Conservation (phyloP, 768 basidiomycete species). For the Leccinum incarnatum region DNA sequence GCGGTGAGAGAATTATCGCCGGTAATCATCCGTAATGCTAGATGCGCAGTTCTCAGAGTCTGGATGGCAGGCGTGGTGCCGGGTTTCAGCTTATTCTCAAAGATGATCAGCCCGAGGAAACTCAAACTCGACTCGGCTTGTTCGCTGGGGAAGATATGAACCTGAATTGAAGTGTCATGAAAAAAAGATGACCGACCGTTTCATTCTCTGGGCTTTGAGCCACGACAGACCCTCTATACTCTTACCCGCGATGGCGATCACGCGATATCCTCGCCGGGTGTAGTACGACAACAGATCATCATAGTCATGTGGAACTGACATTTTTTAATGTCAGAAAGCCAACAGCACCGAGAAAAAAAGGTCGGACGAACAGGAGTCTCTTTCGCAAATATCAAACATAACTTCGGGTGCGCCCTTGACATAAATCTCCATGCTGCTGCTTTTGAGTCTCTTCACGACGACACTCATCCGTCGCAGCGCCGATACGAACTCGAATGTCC, state of each 20-base stretch:
- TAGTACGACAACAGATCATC: slow-evolving; percentile 96
- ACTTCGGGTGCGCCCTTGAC: slow-evolving; percentile 99
- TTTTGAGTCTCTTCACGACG: slow-evolving; percentile 92
- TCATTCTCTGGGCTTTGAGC: slow-evolving; percentile 96
- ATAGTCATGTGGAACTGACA: slow-evolving; percentile 89
- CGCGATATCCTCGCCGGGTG: slow-evolving; percentile 93
- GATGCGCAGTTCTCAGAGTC: slow-evolving; percentile 80
- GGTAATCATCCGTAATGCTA: slow-evolving; percentile 97
- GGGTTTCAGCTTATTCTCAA: slow-evolving; percentile 96
- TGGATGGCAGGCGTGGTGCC: slow-evolving; percentile 90
- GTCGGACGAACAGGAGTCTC: slow-evolving; percentile 74
- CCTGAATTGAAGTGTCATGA: not conserved
- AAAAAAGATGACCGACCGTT: slow-evolving; percentile 53
- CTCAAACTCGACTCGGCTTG: slow-evolving; percentile 88
- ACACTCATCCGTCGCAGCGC: slow-evolving; percentile 95
- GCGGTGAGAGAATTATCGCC: slow-evolving; percentile 97
- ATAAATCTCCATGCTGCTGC: slow-evolving; percentile 94
- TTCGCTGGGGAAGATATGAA: slow-evolving; percentile 52
- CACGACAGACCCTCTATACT: slow-evolving; percentile 91
- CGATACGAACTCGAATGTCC: slow-evolving; percentile 96
- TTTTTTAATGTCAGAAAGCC: slow-evolving; percentile 13
- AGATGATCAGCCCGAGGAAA: slow-evolving; percentile 94
- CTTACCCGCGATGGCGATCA: slow-evolving; percentile 98
- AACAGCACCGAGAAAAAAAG: not conserved
- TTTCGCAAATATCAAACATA: slow-evolving; percentile 93